These are phyloP conservation scores for Microdochium trichocladiopsis DNA, from an alignment of 2,329 filamentous ascomycete genomes.

Conservation along the genomic window DNA sequence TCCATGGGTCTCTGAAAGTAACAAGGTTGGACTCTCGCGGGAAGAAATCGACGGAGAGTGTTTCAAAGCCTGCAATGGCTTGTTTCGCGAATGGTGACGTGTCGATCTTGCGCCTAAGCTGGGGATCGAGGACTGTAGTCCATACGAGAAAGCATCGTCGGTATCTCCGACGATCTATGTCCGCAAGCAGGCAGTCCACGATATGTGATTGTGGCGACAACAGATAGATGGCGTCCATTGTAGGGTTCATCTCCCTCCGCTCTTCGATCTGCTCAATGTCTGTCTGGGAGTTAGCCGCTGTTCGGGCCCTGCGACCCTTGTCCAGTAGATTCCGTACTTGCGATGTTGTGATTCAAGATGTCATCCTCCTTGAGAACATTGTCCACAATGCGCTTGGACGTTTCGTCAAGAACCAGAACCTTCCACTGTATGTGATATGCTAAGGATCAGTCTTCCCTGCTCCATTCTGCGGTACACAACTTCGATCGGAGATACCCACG, in stretches of 20 bases:
- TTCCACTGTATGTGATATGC: slow-evolving; percentile 66
- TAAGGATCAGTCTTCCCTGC: slow-evolving; percentile 3
- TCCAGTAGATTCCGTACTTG: slow-evolving; percentile 54
- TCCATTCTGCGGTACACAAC: slow-evolving; percentile 2
- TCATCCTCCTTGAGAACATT: slow-evolving; percentile 93
- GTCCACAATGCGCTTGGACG: slow-evolving; percentile 77
- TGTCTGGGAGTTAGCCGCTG: slow-evolving; percentile 29
- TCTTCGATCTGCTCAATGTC: slow-evolving; percentile 95
- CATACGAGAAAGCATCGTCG: slow-evolving; percentile 74
- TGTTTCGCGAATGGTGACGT: slow-evolving; percentile 60
- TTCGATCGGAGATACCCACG: slow-evolving; percentile 40
- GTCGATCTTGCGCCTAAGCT: slow-evolving; percentile 68
- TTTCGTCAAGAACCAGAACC: slow-evolving; percentile 83
- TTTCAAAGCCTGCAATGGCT: slow-evolving; percentile 72
- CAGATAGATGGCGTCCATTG: slow-evolving; percentile 93
- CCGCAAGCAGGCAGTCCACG: slow-evolving; percentile 88
- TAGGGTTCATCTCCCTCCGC: slow-evolving; percentile 70
- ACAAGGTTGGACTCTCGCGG: slow-evolving; percentile 87
- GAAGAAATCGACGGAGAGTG: slow-evolving; percentile 81
- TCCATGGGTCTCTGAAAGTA: slow-evolving; percentile 91
- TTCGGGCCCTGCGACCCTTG: not conserved
- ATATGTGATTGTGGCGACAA: slow-evolving; percentile 81
- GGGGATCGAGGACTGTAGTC: slow-evolving; percentile 67
- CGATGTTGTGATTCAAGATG: slow-evolving; percentile 93
- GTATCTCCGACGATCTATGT: slow-evolving; percentile 82